These are phyloP conservation scores for Macadamia tetraphylla DNA, from an alignment of 164 flowering plant genomes.

Conservation along the genomic window DNA sequence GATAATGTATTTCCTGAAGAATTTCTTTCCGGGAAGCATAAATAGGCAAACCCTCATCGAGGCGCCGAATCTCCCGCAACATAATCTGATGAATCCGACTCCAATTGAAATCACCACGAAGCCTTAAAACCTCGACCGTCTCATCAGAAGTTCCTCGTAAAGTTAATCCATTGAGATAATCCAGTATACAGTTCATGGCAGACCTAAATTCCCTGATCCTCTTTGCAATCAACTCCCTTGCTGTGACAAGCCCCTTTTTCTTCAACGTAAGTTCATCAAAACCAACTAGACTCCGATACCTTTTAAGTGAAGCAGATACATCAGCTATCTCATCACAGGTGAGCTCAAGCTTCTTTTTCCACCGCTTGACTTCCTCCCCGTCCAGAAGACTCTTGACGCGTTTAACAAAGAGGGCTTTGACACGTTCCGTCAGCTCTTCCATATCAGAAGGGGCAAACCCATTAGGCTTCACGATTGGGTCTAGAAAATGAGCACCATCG, in stretches of 20 bases:
- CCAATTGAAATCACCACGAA: constrained; percentile 40
- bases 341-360: constrained; percentile 26
- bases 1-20: constrained; percentile 30
- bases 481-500: constrained; percentile 26
- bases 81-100: constrained; percentile 37
- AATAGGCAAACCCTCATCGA: constrained; percentile 72
- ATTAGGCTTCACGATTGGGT: constrained; percentile 25
- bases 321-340: constrained; percentile 25
- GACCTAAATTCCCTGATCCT: constrained; percentile 54
- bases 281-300: neutral
- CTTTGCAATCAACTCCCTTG: constrained; percentile 37
- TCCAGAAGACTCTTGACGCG: constrained; percentile 21
- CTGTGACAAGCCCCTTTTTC: constrained; percentile 31
- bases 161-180: constrained; percentile 27
- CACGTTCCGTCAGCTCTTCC: constrained; percentile 37
- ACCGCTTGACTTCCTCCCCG: constrained; percentile 32
- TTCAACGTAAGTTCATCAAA: constrained; percentile 13
- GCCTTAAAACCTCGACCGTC: constrained; percentile 22
- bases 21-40: constrained; percentile 47
- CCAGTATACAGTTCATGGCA: constrained; percentile 46
- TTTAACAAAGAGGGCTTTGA: constrained; percentile 35
- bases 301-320: constrained; percentile 10
- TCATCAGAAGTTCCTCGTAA: constrained; percentile 1
- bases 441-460: constrained; percentile 35
- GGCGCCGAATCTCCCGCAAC: constrained; percentile 56